A percentile compares a stretch with the other conserved stretches of the same genome.
These are phyloP conservation scores for Botryotinia calthae DNA, from an alignment of 2,329 filamentous ascomycete species.

Conservation along the genomic window DNA sequence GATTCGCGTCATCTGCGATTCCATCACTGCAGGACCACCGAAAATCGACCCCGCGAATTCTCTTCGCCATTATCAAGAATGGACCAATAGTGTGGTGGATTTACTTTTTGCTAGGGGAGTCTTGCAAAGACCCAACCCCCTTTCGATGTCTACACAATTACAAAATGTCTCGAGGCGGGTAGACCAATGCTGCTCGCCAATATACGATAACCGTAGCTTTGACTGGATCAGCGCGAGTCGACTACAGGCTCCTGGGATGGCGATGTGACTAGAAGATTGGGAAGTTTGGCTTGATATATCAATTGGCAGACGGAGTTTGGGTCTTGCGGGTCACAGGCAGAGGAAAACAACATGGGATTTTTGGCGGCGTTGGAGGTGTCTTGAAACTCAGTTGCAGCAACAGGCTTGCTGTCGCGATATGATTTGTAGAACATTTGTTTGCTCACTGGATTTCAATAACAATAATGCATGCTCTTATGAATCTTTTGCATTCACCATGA, in stretches of 20 bases:
- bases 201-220: conserved; percentile 12
- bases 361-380: neutral
- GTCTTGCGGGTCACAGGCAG: neutral
- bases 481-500: neutral
- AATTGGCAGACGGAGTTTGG: neutral
- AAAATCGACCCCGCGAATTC: conserved; percentile 14
- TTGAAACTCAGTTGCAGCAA: neutral
- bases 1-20: conserved; percentile 12
- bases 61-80: conserved; percentile 18
- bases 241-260: conserved; percentile 1
- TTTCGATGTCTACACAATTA: conserved; percentile 3
- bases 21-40: conserved; percentile 13
- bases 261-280: conserved; percentile 13
- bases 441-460: neutral
- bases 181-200: conserved; percentile 17
- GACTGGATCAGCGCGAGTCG: conserved; percentile 11
- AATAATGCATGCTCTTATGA: neutral
- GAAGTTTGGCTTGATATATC: neutral
- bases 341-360: neutral
- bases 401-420: neutral
- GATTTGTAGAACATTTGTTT: neutral
- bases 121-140: neutral
- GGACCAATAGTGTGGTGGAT: conserved; percentile 4
- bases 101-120: neutral
- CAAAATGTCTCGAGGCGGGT: neutral